phyloP scores from a whole-genome alignment of 768 basidiomycete species.

The Suillus fuscotomentosus region DNA sequence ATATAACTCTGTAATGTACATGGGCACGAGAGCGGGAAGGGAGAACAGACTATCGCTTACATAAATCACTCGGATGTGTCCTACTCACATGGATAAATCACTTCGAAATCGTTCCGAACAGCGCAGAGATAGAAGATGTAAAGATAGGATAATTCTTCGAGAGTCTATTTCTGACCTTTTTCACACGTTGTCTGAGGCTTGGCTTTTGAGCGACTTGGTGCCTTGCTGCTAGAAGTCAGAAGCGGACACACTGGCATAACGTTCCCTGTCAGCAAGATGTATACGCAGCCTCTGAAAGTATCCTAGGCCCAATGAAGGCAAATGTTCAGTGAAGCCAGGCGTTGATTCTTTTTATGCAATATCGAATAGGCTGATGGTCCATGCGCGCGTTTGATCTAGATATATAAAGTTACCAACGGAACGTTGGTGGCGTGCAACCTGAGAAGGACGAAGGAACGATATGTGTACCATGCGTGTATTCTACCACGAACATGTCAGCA shows the following conservation, averaged over 20 bases:
- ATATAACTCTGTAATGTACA: conserved; percentile 1
- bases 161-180: neutral
- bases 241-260: neutral
- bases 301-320: neutral
- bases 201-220: neutral
- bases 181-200: neutral
- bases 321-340: neutral
- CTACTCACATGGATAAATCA: neutral
- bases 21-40: neutral
- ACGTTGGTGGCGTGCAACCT: neutral
- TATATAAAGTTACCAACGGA: neutral
- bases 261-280: neutral
- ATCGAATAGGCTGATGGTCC: neutral
- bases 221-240: neutral
- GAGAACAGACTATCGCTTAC: neutral
- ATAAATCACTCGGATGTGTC: neutral
- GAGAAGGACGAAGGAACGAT: neutral
- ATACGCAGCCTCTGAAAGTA: neutral
- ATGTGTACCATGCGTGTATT: neutral
- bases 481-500: neutral
- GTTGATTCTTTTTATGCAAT: neutral
- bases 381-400: no score
- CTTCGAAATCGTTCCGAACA: neutral
- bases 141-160: neutral
- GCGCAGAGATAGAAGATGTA: neutral